Evolutionary conservation across 768 basidiomycete genomes (phyloP), one percentile per base, ranked within the genome.

Genomic region (Asterophora parasitica): DNA sequence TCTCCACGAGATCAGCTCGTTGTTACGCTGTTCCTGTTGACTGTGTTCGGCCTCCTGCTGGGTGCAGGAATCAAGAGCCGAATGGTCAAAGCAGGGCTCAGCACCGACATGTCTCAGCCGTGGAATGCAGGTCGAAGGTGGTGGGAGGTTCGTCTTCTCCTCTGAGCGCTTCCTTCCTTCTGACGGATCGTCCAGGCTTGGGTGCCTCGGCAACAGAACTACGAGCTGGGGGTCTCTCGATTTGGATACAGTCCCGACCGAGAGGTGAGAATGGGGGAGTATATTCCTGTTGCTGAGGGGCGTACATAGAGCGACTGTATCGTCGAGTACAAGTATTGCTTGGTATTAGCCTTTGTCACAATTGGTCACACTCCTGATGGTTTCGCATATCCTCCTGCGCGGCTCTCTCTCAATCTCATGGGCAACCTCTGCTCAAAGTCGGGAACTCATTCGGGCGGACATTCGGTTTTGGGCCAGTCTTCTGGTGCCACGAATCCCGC

Each of bases 1-100:
- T 93, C 90, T 15, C 93, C 93, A n/a, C 71, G 92, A 64, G 93
- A 96, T 68, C 92, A 95, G 61, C 74, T 94, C 23, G 86, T 95
- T 27, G 93, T 95, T 38, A 92, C 92, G 13, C 72, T 94, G 43
- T 96, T 95, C 71, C 73, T 95, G 23, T 68, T 96, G 53, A 88
- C 83, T 26, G 85, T 96, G 20, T 85, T 94, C 56, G 91, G 90
- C 16, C 76, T 95, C 48, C 70, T 95, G 35, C 72, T 95, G 19
- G 85, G 81, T 42, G 90, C 91, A 28, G 90, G 90, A 11, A 80
- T 95, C 60, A 89, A 87, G 70, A 82, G 74, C 57, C 78, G 87
- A 52, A 87, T 92, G 79, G 61, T 83, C 49, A 88, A 85, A 62
- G 88, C 86, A 39, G 88, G 87, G 19, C 66, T 89, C 38, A 76